Conservation (phyloP, 169 alveolate genomes). For the Eimeria necatrix region DNA sequence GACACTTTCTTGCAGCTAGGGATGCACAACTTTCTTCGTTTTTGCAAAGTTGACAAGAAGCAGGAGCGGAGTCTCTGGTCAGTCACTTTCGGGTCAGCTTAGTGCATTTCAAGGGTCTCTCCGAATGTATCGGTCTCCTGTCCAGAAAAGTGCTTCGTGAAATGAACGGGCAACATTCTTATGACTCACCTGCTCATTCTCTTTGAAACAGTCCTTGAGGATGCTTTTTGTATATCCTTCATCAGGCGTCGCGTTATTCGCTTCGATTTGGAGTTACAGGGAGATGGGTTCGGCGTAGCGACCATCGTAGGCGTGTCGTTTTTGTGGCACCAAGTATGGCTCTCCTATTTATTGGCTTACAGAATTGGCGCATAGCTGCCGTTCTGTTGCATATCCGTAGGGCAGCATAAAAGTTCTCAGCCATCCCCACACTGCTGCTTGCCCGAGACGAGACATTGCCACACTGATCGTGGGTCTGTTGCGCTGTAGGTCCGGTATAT, state of each 20-base stretch:
- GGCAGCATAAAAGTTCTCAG: too few relatives aligned
- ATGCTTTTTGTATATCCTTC: background rate
- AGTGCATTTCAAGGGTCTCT: too few relatives aligned
- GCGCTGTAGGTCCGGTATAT: constrained; percentile 65
- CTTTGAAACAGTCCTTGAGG: background rate
- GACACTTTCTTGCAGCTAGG: constrained; percentile 85
- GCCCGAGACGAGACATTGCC: background rate
- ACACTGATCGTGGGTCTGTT: background rate
- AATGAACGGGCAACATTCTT: too few relatives aligned
- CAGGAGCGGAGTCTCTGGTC: constrained; percentile 39
- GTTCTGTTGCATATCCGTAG: too few relatives aligned
- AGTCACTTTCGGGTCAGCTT: background rate
- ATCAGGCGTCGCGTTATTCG: constrained; percentile 70
- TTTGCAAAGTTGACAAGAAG: constrained; percentile 91
- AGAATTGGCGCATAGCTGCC: too few relatives aligned
- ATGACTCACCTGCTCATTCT: too few relatives aligned
- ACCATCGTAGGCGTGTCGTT: constrained; percentile 79
- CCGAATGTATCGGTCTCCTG: too few relatives aligned
- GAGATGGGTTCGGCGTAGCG: constrained; percentile 38
- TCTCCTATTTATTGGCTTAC: background rate
- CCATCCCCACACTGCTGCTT: too few relatives aligned
- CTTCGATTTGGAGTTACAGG: constrained; percentile 12
- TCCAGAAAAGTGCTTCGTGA: too few relatives aligned
- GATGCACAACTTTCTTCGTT: constrained; percentile 92
- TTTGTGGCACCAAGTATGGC: constrained; percentile 78